phyloP scores from a whole-genome alignment of 23 red algal genomes.

The Gracilaria caudata region DNA sequence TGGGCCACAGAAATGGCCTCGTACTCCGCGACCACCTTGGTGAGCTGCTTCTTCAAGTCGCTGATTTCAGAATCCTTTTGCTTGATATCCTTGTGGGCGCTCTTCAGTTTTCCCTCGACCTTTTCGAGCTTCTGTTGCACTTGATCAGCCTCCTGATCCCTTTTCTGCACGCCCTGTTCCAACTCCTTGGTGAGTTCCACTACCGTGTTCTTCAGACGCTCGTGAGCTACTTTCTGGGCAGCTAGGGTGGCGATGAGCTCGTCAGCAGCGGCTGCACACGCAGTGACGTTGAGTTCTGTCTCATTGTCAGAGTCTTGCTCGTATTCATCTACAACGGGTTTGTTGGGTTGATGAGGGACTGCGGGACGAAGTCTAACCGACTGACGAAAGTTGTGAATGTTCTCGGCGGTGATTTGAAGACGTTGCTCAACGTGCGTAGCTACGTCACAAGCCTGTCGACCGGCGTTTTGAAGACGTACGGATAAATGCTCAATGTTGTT shows the following conservation, averaged over 20 bases:
- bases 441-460: conserved; percentile 29
- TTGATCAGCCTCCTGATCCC: background rate
- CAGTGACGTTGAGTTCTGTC: background rate
- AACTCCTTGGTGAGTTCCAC: conserved; percentile 49
- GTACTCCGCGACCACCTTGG: conserved; percentile 62
- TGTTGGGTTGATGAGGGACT: background rate
- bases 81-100: conserved; percentile 18
- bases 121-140: background rate
- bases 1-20: conserved; percentile 65
- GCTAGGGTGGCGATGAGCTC: conserved; percentile 50
- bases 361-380: background rate
- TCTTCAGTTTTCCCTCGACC: conserved; percentile 3
- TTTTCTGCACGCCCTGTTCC: conserved; percentile 14
- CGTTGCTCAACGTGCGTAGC: conserved; percentile 43
- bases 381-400: conserved; percentile 38
- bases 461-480: conserved; percentile 44
- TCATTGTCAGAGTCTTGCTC: conserved; percentile 44
- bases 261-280: conserved; percentile 22
- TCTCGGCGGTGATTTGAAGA: conserved; percentile 10
- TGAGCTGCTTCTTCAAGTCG: conserved; percentile 47
- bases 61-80: conserved; percentile 28
- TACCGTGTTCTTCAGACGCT: conserved; percentile 36
- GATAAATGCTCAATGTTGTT: conserved; percentile 48
- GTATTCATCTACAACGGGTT: conserved; percentile 28
- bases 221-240: conserved; percentile 47